phyloP scores from a whole-genome alignment of 2,329 filamentous ascomycete genomes.

The Cladosporium sp. region DNA sequence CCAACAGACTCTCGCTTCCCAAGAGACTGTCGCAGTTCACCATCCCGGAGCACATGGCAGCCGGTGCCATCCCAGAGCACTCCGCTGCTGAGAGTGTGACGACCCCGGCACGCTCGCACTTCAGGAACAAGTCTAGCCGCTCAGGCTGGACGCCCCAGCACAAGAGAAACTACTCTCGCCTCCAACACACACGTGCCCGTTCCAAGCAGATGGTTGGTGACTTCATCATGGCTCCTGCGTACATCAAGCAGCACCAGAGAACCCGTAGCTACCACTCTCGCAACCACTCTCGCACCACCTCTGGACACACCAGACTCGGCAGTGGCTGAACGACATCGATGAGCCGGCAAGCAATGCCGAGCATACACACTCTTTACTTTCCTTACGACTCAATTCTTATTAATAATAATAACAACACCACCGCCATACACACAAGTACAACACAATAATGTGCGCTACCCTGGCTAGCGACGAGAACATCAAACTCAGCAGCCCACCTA shows the following conservation, averaged over 20 bases:
- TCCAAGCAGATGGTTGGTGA: conserved; percentile 9
- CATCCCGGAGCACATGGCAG: conserved; percentile 12
- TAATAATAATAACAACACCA: conserved; percentile 6
- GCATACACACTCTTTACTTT: conserved; percentile 12
- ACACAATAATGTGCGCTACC: too few relatives aligned
- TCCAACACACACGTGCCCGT: conserved; percentile 6
- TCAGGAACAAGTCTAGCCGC: conserved; percentile 5
- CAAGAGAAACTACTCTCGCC: conserved; percentile 8
- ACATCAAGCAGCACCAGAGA: conserved; percentile 12
- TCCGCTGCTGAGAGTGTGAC: not conserved
- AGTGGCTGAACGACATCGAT: conserved; percentile 2
- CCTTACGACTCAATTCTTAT: conserved; percentile 5
- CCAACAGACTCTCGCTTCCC: conserved; percentile 8
- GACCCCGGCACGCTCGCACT: conserved; percentile 8
- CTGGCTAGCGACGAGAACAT: too few relatives aligned
- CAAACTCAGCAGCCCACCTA: too few relatives aligned
- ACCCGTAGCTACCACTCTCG: conserved; percentile 2
- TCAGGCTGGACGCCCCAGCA: conserved; percentile 9
- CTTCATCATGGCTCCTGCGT: conserved; percentile 12
- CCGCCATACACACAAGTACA: too few relatives aligned
- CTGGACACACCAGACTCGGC: conserved; percentile 12
- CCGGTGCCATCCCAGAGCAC: conserved; percentile 11
- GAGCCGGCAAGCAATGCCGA: conserved; percentile 8
- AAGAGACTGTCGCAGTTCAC: conserved; percentile 12
- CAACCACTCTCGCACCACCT: conserved; percentile 11